A percentile compares a stretch with the other conserved stretches of the same genome.
These are phyloP conservation scores for Globisporangium perplexum DNA, from an alignment of 352 stramenopile species.

Conservation along the genomic window DNA sequence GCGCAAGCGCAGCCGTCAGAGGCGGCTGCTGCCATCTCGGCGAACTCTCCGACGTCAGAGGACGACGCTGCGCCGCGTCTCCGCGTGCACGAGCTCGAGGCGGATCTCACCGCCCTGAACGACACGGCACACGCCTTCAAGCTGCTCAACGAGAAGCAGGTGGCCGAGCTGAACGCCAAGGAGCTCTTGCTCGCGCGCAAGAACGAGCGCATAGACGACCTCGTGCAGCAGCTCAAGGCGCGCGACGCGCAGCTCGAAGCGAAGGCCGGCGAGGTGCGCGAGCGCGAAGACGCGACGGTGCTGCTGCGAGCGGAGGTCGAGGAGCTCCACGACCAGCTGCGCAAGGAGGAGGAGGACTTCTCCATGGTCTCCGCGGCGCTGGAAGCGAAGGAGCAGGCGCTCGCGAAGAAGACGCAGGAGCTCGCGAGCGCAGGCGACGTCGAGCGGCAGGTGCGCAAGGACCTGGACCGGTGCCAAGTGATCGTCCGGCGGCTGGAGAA, in stretches of 20 bases:
- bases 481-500: constrained; percentile 40
- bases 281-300: constrained; percentile 14
- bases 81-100: neutral
- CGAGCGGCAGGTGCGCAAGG: constrained; percentile 35
- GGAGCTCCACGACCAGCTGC: constrained; percentile 38
- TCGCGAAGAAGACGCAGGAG: constrained; percentile 32
- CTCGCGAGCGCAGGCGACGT: constrained; percentile 17
- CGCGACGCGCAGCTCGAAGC: constrained; percentile 13
- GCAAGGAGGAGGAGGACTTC: constrained; percentile 68
- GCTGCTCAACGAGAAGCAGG: constrained; percentile 49
- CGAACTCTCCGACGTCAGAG: neutral
- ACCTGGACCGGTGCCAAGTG: constrained; percentile 33
- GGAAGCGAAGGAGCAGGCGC: constrained; percentile 39
- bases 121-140: constrained; percentile 27
- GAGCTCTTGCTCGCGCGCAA: constrained; percentile 56
- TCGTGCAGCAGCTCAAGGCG: constrained; percentile 37
- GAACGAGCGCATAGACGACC: constrained; percentile 53
- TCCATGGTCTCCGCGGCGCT: constrained; percentile 46
- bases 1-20: neutral
- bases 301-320: constrained; percentile 22
- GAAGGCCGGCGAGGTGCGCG: constrained; percentile 7
- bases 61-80: neutral
- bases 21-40: neutral
- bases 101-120: neutral
- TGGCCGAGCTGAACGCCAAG: constrained; percentile 60